These are phyloP conservation scores for Candida alai DNA, from an alignment of 805 yeast genomes.

Conservation along the genomic window DNA sequence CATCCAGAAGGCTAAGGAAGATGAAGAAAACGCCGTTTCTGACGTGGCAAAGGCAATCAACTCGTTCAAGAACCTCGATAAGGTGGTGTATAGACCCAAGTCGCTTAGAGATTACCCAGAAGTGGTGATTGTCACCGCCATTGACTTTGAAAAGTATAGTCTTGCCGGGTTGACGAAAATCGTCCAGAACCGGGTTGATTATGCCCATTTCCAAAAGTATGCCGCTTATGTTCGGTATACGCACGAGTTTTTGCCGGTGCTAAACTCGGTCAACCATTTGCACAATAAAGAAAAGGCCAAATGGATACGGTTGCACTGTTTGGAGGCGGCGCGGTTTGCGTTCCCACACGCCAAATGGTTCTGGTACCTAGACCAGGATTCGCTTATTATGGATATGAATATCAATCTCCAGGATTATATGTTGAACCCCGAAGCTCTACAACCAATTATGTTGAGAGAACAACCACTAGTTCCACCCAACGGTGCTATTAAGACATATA, in stretches of 20 bases:
- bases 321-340: slow-evolving; percentile 89
- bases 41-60: slow-evolving; percentile 46
- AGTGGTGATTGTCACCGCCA: slow-evolving; percentile 69
- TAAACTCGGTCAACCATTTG: slow-evolving; percentile 42
- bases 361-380: slow-evolving; percentile 81
- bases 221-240: slow-evolving; percentile 83
- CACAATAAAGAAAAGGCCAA: slow-evolving; percentile 40
- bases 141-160: slow-evolving; percentile 69
- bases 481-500: slow-evolving; percentile 67
- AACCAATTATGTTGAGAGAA: slow-evolving; percentile 60
- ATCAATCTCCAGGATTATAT: slow-evolving; percentile 59
- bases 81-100: slow-evolving; percentile 44
- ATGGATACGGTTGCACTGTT: slow-evolving; percentile 62
- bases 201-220: slow-evolving; percentile 75
- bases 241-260: slow-evolving; percentile 71
- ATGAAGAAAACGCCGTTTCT: slow-evolving; percentile 44
- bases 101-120: slow-evolving; percentile 48
- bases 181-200: slow-evolving; percentile 84
- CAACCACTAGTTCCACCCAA: slow-evolving; percentile 70
- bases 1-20: slow-evolving; percentile 37
- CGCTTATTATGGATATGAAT: slow-evolving; percentile 69
- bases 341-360: slow-evolving; percentile 89
- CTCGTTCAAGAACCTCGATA: slow-evolving; percentile 63
- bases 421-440: slow-evolving; percentile 56
- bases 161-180: slow-evolving; percentile 58